Percentiles rank a stretch among this genome's conserved stretches.
phyloP scores from a whole-genome alignment of 2,329 filamentous ascomycete genomes.

The Verticillium zaregamsianum region DNA sequence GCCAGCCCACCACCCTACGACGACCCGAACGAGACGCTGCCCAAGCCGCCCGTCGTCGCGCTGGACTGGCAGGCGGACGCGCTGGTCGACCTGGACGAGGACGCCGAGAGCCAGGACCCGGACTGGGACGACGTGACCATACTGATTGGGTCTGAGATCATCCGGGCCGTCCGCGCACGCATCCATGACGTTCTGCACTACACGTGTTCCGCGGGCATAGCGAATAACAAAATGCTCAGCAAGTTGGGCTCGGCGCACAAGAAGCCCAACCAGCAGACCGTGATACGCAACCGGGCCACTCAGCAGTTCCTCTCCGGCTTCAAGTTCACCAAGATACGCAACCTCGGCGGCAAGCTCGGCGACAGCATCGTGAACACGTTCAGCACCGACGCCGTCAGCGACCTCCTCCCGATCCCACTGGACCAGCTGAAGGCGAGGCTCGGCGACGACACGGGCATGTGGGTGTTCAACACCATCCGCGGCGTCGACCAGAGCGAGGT shows the following conservation, averaged over 20 bases:
- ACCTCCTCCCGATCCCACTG: constrained; percentile 67
- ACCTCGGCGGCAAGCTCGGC: constrained; percentile 91
- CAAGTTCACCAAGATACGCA: constrained; percentile 93
- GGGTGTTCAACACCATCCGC: constrained; percentile 81
- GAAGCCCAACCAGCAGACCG: constrained; percentile 91
- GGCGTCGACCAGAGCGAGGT: constrained; percentile 87
- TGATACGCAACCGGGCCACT: constrained; percentile 83
- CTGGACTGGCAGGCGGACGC: constrained; percentile 82
- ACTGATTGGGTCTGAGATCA: constrained; percentile 82
- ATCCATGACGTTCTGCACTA: constrained; percentile 72
- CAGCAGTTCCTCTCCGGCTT: constrained; percentile 75
- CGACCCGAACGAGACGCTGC: constrained; percentile 66
- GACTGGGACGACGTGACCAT: constrained; percentile 97
- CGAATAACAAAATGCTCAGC: constrained; percentile 89
- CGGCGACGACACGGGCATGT: constrained; percentile 78
- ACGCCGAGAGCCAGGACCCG: constrained; percentile 73
- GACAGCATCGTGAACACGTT: constrained; percentile 81
- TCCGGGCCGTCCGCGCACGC: constrained; percentile 66
- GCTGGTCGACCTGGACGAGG: constrained; percentile 72
- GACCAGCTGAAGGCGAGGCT: constrained; percentile 74
- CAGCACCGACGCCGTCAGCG: constrained; percentile 72
- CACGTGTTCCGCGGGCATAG: constrained; percentile 87
- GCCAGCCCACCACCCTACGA: constrained; percentile 64
- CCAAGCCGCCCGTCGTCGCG: constrained; percentile 62
- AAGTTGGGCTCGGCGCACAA: constrained; percentile 89